Evolutionary conservation across 2,329 filamentous ascomycete genomes (phyloP).

Genomic region (Dendryphion nanum): DNA sequence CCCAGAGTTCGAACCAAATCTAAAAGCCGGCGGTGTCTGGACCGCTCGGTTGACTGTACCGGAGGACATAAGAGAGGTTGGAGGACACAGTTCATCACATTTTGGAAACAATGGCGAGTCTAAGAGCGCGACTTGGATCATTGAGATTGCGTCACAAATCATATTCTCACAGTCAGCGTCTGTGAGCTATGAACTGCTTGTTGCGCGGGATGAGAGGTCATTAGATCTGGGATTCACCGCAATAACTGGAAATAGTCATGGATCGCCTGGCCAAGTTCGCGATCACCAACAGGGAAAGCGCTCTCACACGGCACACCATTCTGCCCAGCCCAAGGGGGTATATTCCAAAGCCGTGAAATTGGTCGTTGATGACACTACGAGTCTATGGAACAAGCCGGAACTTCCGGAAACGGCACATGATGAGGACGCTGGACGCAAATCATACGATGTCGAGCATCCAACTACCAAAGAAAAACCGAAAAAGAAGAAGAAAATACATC

Average conservation of each 20-base stretch:
- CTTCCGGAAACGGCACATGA: slow-evolving; percentile 56
- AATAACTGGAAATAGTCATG: slow-evolving; percentile 53
- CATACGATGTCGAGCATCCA: slow-evolving; percentile 6
- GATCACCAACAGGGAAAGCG: slow-evolving; percentile 70
- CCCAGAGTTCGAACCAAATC: slow-evolving; percentile 91
- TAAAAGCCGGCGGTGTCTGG: slow-evolving; percentile 92
- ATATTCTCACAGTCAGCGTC: slow-evolving; percentile 87
- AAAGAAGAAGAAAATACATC: slow-evolving; percentile 76
- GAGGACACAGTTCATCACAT: slow-evolving; percentile 45
- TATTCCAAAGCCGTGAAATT: slow-evolving; percentile 79
- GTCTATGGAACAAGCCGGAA: slow-evolving; percentile 87
- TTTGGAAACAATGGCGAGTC: slow-evolving; percentile 36
- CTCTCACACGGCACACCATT: slow-evolving; percentile 53
- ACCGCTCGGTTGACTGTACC: slow-evolving; percentile 77
- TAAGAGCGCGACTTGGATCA: slow-evolving; percentile 74
- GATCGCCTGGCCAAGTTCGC: slow-evolving; percentile 62
- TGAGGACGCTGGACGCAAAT: slow-evolving; percentile 9
- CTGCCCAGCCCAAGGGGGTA: slow-evolving; percentile 68
- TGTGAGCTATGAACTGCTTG: slow-evolving; percentile 82
- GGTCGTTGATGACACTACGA: slow-evolving; percentile 81
- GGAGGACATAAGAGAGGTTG: slow-evolving; percentile 68
- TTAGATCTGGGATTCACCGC: slow-evolving; percentile 64
- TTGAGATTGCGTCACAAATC: slow-evolving; percentile 90
- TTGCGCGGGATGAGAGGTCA: slow-evolving; percentile 83
- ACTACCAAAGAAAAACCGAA: slow-evolving; percentile 23